Conservation (phyloP, 2,329 filamentous ascomycete species). For the Sphaerostilbella broomeana region DNA sequence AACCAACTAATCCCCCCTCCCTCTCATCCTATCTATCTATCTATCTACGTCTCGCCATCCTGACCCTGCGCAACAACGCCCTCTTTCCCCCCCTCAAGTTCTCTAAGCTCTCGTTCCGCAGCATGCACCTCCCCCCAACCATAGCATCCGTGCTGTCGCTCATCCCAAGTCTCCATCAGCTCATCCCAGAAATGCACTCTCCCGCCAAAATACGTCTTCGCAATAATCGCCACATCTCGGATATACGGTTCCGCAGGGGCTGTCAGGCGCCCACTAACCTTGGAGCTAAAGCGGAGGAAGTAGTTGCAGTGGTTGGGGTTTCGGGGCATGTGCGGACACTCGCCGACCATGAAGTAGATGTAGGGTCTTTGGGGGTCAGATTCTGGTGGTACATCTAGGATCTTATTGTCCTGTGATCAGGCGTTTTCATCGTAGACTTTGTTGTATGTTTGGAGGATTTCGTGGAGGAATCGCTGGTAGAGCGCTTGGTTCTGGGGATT, state of each 20-base stretch:
- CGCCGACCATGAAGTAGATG: not conserved
- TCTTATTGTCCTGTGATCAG: not conserved
- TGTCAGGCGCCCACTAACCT: not conserved
- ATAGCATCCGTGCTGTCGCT: not conserved
- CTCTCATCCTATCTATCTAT: no score
- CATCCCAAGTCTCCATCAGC: not conserved
- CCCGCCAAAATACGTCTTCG: not conserved
- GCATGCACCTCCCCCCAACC: not conserved
- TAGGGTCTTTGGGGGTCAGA: not conserved
- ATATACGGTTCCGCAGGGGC: not conserved
- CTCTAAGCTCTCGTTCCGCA: no score
- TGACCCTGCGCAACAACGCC: no score
- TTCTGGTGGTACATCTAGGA: not conserved
- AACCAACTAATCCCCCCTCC: no score
- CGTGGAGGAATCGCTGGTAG: not conserved
- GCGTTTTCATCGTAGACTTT: not conserved
- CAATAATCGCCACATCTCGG: not conserved
- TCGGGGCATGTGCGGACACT: not conserved
- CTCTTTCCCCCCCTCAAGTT: no score
- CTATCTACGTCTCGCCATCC: no score
- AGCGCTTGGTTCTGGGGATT: not conserved
- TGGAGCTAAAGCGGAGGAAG: not conserved
- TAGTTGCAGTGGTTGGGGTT: not conserved
- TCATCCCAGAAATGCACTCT: not conserved
- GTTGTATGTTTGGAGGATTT: not conserved